These are phyloP conservation scores for Aristolochia fimbriata DNA, from an alignment of 164 flowering plant genomes.

Conservation along the genomic window DNA sequence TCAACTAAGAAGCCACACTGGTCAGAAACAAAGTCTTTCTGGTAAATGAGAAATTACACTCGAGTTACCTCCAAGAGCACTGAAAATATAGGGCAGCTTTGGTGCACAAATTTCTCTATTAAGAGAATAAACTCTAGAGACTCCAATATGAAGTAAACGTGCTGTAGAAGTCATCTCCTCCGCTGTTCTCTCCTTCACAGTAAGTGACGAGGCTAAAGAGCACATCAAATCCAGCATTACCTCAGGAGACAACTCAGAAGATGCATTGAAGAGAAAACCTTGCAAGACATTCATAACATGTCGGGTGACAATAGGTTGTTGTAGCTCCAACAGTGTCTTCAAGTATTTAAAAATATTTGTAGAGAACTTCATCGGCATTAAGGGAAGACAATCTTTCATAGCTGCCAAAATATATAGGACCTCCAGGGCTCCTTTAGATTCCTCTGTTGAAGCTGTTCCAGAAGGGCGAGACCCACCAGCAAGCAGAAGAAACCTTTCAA, in stretches of 20 bases:
- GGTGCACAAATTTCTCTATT: slow-evolving; percentile 51
- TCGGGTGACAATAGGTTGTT: slow-evolving; percentile 56
- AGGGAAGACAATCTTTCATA: slow-evolving; percentile 67
- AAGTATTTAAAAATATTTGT: slow-evolving; percentile 50
- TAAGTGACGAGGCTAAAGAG: slow-evolving; percentile 40
- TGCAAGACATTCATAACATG: slow-evolving; percentile 55
- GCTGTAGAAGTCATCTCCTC: slow-evolving; percentile 69
- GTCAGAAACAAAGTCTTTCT: too few relatives aligned
- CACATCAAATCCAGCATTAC: slow-evolving; percentile 54
- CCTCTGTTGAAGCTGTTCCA: slow-evolving; percentile 29
- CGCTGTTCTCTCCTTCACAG: slow-evolving; percentile 46
- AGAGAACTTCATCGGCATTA: slow-evolving; percentile 40
- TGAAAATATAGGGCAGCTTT: slow-evolving; percentile 72
- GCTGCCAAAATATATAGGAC: slow-evolving; percentile 64
- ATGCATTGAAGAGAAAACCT: slow-evolving; percentile 43
- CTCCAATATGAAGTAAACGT: slow-evolving; percentile 73
- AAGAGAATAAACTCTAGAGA: slow-evolving; percentile 46
- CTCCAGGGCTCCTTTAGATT: slow-evolving; percentile 66
- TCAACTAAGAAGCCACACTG: too few relatives aligned
- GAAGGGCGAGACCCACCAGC: slow-evolving; percentile 50
- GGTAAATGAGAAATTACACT: neutral
- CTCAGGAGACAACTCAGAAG: slow-evolving; percentile 51
- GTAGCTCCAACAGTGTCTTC: slow-evolving; percentile 58
- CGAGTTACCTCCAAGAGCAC: slow-evolving; percentile 64
- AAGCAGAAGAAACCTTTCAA: slow-evolving; percentile 64